A percentile compares a stretch with the other conserved stretches of the same genome.
phyloP scores from a whole-genome alignment of 176 grass and related monocot genomes.

The Zea luxurians region DNA sequence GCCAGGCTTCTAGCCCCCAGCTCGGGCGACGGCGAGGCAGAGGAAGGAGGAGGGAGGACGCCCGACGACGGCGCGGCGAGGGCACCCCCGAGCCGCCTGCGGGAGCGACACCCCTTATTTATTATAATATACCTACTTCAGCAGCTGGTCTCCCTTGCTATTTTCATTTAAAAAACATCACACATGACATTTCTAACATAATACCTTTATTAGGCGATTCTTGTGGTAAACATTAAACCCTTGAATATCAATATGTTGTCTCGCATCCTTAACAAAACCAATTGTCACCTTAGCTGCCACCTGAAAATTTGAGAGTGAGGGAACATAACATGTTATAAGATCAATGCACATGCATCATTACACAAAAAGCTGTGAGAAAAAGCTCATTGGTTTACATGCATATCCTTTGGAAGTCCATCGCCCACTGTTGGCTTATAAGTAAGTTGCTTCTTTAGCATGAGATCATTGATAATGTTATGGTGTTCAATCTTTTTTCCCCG shows the following conservation, averaged over 20 bases:
- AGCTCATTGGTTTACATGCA: conserved; percentile 54
- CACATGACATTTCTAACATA: background rate
- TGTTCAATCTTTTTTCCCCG: conserved; percentile 89
- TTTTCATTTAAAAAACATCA: background rate
- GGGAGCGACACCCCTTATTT: no score
- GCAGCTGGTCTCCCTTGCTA: background rate
- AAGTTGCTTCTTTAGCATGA: conserved; percentile 94
- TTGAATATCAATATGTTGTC: conserved; percentile 79
- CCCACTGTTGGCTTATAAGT: conserved; percentile 60
- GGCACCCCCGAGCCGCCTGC: no score
- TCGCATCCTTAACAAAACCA: conserved; percentile 98
- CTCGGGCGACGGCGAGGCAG: no score
- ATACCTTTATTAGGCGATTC: conserved; percentile 94
- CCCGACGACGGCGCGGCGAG: no score
- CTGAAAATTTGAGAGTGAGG: conserved; percentile 36
- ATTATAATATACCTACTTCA: conserved; percentile 6
- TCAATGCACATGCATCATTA: conserved; percentile 33
- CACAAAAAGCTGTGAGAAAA: conserved; percentile 27
- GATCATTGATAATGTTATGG: conserved; percentile 83
- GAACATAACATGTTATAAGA: conserved; percentile 13
- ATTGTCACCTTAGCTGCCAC: conserved; percentile 83
- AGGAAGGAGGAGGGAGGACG: no score
- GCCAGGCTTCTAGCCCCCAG: no score
- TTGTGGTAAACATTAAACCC: conserved; percentile 99
- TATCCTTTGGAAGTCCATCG: conserved; percentile 65